These are phyloP conservation scores for Aspergillus indologenus DNA, from an alignment of 495 filamentous ascomycete genomes.

Conservation along the genomic window DNA sequence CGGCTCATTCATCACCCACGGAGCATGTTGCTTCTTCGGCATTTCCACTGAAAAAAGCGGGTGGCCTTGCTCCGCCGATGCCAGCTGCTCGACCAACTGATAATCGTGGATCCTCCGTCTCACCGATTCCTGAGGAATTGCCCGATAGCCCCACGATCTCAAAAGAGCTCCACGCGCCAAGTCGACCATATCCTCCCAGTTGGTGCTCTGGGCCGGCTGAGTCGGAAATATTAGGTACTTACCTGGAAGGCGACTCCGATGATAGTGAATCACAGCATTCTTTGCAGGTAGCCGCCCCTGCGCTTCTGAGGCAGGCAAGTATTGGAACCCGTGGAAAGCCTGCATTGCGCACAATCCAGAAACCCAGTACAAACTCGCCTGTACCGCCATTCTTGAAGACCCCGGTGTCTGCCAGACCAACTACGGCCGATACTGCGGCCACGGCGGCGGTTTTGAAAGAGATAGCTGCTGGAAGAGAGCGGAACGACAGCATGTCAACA, in stretches of 20 bases:
- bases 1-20: slow-evolving; percentile 16
- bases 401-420: slow-evolving; percentile 20
- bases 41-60: slow-evolving; percentile 17
- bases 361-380: slow-evolving; percentile 28
- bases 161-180: slow-evolving; percentile 76
- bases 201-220: slow-evolving; percentile 57
- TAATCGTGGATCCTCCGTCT: slow-evolving; percentile 67
- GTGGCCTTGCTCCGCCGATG: slow-evolving; percentile 29
- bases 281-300: slow-evolving; percentile 50
- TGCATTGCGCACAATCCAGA: slow-evolving; percentile 62
- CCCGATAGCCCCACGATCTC: slow-evolving; percentile 47
- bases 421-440: slow-evolving; percentile 9
- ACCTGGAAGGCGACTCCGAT: slow-evolving; percentile 39
- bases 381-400: slow-evolving; percentile 17
- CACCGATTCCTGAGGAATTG: slow-evolving; percentile 84
- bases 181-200: slow-evolving; percentile 70
- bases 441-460: slow-evolving; percentile 19
- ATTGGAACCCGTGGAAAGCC: slow-evolving; percentile 71
- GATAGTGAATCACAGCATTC: slow-evolving; percentile 35
- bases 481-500: slow-evolving; percentile 27
- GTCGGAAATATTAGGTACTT: slow-evolving; percentile 44
- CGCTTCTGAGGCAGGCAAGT: slow-evolving; percentile 74
- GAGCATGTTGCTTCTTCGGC: slow-evolving; percentile 2
- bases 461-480: slow-evolving; percentile 21
- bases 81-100: slow-evolving; percentile 18